Evolutionary conservation across 208 protist genomes (phyloP).

Genomic region (Endotrypanum monterogeii): DNA sequence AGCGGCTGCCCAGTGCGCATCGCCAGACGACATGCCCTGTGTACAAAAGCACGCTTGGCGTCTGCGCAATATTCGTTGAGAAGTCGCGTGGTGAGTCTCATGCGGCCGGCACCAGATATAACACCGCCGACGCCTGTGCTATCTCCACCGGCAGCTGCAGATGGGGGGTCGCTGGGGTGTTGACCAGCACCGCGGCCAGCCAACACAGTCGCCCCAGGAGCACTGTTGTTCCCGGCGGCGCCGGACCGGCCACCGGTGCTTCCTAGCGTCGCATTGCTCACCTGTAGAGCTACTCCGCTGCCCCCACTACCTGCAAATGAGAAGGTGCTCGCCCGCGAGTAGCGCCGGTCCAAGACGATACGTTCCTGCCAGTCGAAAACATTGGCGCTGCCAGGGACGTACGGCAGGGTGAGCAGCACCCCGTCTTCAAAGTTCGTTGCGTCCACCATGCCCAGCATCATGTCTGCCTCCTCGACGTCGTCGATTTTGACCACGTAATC

Average conservation of each 20-base stretch:
- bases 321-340: conserved; percentile 30
- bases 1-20: conserved; percentile 40
- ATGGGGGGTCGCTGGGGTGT: background rate
- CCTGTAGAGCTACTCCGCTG: background rate
- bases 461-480: conserved; percentile 88
- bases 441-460: conserved; percentile 78
- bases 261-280: conserved; percentile 1
- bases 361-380: conserved; percentile 66
- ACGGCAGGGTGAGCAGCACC: conserved; percentile 80
- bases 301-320: background rate
- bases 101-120: conserved; percentile 20
- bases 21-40: conserved; percentile 64
- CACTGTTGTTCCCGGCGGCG: background rate
- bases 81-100: conserved; percentile 43
- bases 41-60: conserved; percentile 78
- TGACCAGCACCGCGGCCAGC: background rate
- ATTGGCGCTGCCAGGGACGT: conserved; percentile 72
- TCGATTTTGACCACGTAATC: conserved; percentile 89
- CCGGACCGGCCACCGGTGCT: background rate
- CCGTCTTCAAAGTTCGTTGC: conserved; percentile 67
- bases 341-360: conserved; percentile 74
- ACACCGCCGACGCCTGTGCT: background rate
- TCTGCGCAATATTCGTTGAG: conserved; percentile 84
- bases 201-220: background rate
- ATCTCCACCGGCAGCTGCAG: background rate